Evolutionary conservation across 2,329 filamentous ascomycete species (phyloP).

Genomic region (Penicillium sp.): DNA sequence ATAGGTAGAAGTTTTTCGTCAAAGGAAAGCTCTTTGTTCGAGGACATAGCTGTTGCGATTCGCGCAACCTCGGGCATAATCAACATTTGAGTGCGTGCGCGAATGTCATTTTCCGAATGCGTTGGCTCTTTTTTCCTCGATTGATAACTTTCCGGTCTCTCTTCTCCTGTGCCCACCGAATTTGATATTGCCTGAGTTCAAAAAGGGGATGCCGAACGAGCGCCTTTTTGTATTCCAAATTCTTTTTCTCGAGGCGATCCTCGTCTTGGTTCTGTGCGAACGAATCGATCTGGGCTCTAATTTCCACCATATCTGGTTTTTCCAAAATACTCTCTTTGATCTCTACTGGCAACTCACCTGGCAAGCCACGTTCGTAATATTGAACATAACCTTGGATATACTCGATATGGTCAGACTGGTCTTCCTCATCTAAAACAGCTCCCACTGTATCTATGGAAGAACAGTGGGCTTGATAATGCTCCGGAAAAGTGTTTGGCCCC

Average conservation of each 20-base stretch:
- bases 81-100: slow-evolving; percentile 2
- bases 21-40: slow-evolving; percentile 10
- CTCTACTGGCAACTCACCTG: slow-evolving; percentile 8
- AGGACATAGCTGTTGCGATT: slow-evolving; percentile 13
- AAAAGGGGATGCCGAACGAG: slow-evolving; percentile 6
- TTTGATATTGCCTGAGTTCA: slow-evolving; percentile 12
- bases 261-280: background rate
- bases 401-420: slow-evolving; percentile 16
- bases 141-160: slow-evolving; percentile 13
- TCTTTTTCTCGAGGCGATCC: background rate
- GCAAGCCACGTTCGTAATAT: slow-evolving; percentile 13
- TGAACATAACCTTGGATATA: slow-evolving; percentile 16
- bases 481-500: slow-evolving; percentile 11
- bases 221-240: background rate
- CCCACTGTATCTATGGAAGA: slow-evolving; percentile 17
- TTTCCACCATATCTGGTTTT: background rate
- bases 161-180: slow-evolving; percentile 9
- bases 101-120: background rate
- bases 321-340: slow-evolving; percentile 4
- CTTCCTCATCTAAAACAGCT: slow-evolving; percentile 11
- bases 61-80: slow-evolving; percentile 18
- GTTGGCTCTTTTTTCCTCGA: slow-evolving; percentile 11
- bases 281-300: background rate
- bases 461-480: slow-evolving; percentile 15
- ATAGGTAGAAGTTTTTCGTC: slow-evolving; percentile 14